Conservation (phyloP, 2,329 filamentous ascomycete species). For the Aschersonia sp. region DNA sequence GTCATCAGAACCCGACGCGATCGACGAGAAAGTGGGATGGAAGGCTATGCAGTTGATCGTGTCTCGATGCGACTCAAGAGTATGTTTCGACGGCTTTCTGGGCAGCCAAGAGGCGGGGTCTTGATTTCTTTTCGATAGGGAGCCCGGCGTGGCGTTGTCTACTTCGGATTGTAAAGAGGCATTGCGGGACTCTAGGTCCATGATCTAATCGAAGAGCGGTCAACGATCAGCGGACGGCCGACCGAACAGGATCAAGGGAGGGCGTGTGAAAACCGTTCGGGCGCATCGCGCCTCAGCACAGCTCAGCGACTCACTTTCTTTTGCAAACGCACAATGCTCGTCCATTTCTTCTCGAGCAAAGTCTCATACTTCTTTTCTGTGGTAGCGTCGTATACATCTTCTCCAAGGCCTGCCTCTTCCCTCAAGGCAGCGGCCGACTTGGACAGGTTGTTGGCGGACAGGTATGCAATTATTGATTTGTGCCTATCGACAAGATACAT, state of each 20-base stretch:
- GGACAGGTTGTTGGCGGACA: slow-evolving; percentile 57
- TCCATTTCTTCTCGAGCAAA: slow-evolving; percentile 96
- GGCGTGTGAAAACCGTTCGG: neutral
- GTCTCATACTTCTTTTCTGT: slow-evolving; percentile 92
- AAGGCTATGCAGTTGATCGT: slow-evolving; percentile 82
- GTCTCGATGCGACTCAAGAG: slow-evolving; percentile 66
- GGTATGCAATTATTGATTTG: slow-evolving; percentile 86
- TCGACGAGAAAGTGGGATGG: slow-evolving; percentile 78
- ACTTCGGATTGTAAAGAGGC: slow-evolving; percentile 65
- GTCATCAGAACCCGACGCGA: slow-evolving; percentile 85
- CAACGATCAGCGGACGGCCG: neutral
- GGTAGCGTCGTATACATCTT: slow-evolving; percentile 56
- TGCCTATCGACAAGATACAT: slow-evolving; percentile 38
- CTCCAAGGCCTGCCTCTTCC: slow-evolving; percentile 59
- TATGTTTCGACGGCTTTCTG: slow-evolving; percentile 65
- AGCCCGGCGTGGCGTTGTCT: slow-evolving; percentile 64
- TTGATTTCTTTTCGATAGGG: slow-evolving; percentile 57
- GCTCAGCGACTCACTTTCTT: slow-evolving; percentile 56
- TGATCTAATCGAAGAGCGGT: slow-evolving; percentile 48
- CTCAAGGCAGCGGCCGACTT: slow-evolving; percentile 58
- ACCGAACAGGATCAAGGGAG: neutral
- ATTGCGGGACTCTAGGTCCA: slow-evolving; percentile 76
- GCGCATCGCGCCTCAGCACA: neutral
- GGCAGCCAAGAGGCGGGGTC: slow-evolving; percentile 81
- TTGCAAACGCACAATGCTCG: slow-evolving; percentile 81